Evolutionary conservation across 1,284 basidiomycete species (phyloP), one percentile per base, ranked within the genome.

Genomic region (Marasmius sp.): DNA sequence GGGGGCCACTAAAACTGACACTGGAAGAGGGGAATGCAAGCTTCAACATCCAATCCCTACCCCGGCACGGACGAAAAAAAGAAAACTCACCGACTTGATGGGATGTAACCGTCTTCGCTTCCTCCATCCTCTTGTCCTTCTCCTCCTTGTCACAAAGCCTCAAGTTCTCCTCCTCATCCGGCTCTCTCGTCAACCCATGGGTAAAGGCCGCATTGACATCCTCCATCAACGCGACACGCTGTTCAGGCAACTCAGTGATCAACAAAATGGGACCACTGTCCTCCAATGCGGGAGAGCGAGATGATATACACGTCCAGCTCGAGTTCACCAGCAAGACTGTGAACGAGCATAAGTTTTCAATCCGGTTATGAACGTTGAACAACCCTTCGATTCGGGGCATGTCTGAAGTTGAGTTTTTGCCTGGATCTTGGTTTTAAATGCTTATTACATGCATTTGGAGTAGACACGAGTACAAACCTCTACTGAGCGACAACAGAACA

Each of bases 181-280:
- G 65, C 55, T 80, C 78, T 18, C 86, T 84, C 61, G 78, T 85
- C 43, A 90, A 67, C 33, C 80, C 79, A 59, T 82, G 81, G 43
- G 81, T 82, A 72, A 91, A 89, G 0, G 88, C 88, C 3, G 86
- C 89, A 64, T 92, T 91, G 61, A 92, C 87, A 69, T 92, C 92
- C 73, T 94, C 92, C 82, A 94, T 89, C 22, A 94, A 76, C 0
- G 89, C 85, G 61, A 94, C 88, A 65, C 86, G 89, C 65, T 83
- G 79, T 57, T 85, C 80, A 48, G 92, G 91, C 1, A 93, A 80
- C 7, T 83, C 79, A 8, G 83, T 80, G 61, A 92, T 85, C 41
- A 92, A 77, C 33, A 84, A 79, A 51, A 77, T 79, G 34, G 94
- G 81, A 7, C 75, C 71, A 0, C 78, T 76, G 69, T 94, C 92